phyloP scores from a whole-genome alignment of 2,329 filamentous ascomycete species.

The Ampelomyces quisqualis region DNA sequence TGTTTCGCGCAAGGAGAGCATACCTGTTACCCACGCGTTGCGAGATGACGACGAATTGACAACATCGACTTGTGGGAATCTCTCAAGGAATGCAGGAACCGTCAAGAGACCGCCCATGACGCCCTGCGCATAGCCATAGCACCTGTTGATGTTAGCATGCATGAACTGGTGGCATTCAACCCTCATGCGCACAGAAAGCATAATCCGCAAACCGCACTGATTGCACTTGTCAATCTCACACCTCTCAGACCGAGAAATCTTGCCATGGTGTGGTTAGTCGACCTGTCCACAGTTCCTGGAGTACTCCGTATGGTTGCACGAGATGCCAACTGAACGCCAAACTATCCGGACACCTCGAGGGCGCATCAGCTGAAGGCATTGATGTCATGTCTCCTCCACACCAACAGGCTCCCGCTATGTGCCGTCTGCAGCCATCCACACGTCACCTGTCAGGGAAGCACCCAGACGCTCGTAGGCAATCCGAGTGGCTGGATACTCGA shows the following conservation, averaged over 20 bases:
- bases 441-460: conserved; percentile 1
- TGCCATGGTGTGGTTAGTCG: conserved; percentile 15
- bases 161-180: not conserved
- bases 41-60: conserved; percentile 21
- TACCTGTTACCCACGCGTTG: conserved; percentile 31
- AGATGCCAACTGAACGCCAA: not conserved
- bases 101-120: conserved; percentile 70
- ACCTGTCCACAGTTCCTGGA: not conserved
- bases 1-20: not conserved
- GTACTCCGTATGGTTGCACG: not conserved
- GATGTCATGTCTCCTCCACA: not conserved
- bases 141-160: conserved; percentile 30
- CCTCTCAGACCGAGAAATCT: conserved; percentile 28
- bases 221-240: conserved; percentile 18
- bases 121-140: conserved; percentile 64
- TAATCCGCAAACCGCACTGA: conserved; percentile 29
- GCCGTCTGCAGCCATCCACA: not conserved
- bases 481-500: not conserved
- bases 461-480: not conserved
- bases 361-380: no score
- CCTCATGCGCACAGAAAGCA: conserved; percentile 26
- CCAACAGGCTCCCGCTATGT: not conserved
- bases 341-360: not conserved
- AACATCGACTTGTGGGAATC: conserved; percentile 31
- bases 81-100: conserved; percentile 59